A percentile compares a stretch with the other conserved stretches of the same genome.
These are phyloP conservation scores for Nakazawaea anatomiae DNA, from an alignment of 805 yeast species.

Conservation along the genomic window DNA sequence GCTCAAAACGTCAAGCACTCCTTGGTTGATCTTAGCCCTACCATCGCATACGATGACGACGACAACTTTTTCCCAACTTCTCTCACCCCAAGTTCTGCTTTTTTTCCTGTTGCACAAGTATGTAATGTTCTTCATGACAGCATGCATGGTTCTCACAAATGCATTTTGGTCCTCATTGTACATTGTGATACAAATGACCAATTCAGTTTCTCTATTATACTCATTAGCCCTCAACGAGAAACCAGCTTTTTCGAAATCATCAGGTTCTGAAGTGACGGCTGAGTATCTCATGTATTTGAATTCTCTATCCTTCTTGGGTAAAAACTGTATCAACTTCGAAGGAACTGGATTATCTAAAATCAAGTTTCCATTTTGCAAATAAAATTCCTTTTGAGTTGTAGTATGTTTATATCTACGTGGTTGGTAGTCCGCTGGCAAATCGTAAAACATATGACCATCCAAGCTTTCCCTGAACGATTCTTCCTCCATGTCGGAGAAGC, in stretches of 20 bases:
- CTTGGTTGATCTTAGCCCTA: slow-evolving; percentile 77
- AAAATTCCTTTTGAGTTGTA: slow-evolving; percentile 52
- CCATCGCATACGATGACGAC: slow-evolving; percentile 93
- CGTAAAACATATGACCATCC: slow-evolving; percentile 25
- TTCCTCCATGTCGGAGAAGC: slow-evolving; percentile 4
- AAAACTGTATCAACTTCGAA: slow-evolving; percentile 72
- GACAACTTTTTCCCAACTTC: slow-evolving; percentile 95
- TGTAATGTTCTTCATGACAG: slow-evolving; percentile 88
- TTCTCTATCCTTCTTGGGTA: slow-evolving; percentile 89
- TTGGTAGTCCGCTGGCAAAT: slow-evolving; percentile 25
- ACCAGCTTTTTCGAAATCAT: slow-evolving; percentile 72
- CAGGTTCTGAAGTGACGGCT: slow-evolving; percentile 93
- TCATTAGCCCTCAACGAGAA: slow-evolving; percentile 84
- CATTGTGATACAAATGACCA: slow-evolving; percentile 92
- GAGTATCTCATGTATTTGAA: slow-evolving; percentile 95
- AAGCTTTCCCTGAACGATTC: slow-evolving; percentile 14
- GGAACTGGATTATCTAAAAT: slow-evolving; percentile 95
- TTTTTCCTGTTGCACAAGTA: slow-evolving; percentile 77
- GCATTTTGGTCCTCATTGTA: slow-evolving; percentile 91
- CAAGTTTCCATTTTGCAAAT: slow-evolving; percentile 74
- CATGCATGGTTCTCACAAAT: slow-evolving; percentile 89
- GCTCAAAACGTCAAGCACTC: slow-evolving; percentile 81
- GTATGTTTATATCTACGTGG: slow-evolving; percentile 30
- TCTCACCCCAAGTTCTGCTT: slow-evolving; percentile 90
- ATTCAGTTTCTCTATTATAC: slow-evolving; percentile 84